A percentile compares a stretch with the other conserved stretches of the same genome.
Conservation (phyloP, 192 early-diverging fungal species). For the Backusella circina region DNA sequence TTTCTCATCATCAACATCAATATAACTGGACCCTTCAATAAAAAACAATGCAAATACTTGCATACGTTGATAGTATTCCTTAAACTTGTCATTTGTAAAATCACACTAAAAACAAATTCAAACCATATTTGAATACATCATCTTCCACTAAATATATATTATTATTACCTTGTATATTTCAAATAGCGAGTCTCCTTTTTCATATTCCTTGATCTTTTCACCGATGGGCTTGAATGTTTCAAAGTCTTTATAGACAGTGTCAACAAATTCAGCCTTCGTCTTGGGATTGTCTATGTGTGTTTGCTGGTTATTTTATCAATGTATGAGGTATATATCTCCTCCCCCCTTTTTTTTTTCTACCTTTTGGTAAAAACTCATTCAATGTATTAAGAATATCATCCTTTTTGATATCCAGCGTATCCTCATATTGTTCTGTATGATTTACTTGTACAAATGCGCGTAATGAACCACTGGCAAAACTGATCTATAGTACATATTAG, state of each 20-base stretch:
- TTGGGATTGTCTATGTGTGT: constrained; percentile 39
- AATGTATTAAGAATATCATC: constrained; percentile 64
- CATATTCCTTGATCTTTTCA: constrained; percentile 72
- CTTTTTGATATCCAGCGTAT: constrained; percentile 30
- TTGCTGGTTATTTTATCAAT: neutral
- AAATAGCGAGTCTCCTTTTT: constrained; percentile 43
- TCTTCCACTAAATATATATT: too few relatives aligned
- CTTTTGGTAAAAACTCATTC: constrained; percentile 54
- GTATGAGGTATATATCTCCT: neutral
- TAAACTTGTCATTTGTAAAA: constrained; percentile 65
- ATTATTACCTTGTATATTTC: constrained; percentile 72
- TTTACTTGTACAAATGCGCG: constrained; percentile 62
- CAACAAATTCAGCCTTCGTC: constrained; percentile 61
- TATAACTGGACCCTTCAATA: constrained; percentile 87
- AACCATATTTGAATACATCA: neutral
- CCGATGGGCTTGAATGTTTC: constrained; percentile 73
- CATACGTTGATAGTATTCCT: constrained; percentile 75
- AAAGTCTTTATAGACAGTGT: constrained; percentile 58
- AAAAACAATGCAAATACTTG: constrained; percentile 80
- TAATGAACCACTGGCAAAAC: constrained; percentile 78
- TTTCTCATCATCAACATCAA: constrained; percentile 77
- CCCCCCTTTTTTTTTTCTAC: constrained; percentile 18
- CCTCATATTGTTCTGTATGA: constrained; percentile 61
- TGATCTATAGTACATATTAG: constrained; percentile 48
- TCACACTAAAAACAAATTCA: constrained; percentile 32